Percentiles rank a stretch among this genome's conserved stretches.
Evolutionary conservation across 805 yeast genomes (phyloP).

Genomic region (Lachancea nothofagi): DNA sequence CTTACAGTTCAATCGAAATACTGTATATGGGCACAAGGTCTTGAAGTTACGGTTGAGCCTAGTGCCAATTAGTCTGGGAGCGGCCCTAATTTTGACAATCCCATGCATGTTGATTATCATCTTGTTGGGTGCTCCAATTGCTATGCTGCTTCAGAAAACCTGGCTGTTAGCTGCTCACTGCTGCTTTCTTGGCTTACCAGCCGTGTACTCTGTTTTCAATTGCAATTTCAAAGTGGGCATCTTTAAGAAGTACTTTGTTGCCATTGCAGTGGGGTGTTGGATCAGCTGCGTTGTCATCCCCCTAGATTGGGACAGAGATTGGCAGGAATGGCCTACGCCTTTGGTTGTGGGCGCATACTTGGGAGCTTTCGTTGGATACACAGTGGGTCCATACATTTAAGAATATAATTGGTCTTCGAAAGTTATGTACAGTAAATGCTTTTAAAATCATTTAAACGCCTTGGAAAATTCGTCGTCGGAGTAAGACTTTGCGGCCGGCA

Average conservation of each 20-base stretch:
- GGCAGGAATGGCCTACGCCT: conserved; percentile 97
- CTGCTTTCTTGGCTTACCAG: conserved; percentile 54
- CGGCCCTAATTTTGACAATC: conserved; percentile 22
- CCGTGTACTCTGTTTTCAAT: conserved; percentile 53
- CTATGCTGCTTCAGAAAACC: conserved; percentile 49
- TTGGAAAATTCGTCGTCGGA: conserved; percentile 13
- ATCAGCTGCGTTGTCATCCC: conserved; percentile 91
- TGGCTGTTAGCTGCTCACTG: conserved; percentile 56
- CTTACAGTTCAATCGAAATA: conserved; percentile 31
- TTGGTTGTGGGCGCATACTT: conserved; percentile 68
- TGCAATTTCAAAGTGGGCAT: conserved; percentile 47
- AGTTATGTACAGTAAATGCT: conserved; percentile 8
- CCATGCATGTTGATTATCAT: conserved; percentile 38
- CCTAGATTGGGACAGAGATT: conserved; percentile 93
- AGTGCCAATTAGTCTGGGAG: conserved; percentile 21
- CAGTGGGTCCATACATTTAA: conserved; percentile 34
- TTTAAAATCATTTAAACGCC: neutral
- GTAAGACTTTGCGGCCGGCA: conserved; percentile 12
- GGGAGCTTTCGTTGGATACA: conserved; percentile 65
- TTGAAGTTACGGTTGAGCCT: conserved; percentile 27
- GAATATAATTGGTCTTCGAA: conserved; percentile 1
- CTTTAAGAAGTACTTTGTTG: conserved; percentile 33
- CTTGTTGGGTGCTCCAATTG: conserved; percentile 77
- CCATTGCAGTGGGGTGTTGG: conserved; percentile 68
- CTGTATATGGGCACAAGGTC: conserved; percentile 32